A percentile compares a stretch with the other conserved stretches of the same genome.
Conservation (phyloP, 495 filamentous ascomycete species). For the Xylaria castorea region DNA sequence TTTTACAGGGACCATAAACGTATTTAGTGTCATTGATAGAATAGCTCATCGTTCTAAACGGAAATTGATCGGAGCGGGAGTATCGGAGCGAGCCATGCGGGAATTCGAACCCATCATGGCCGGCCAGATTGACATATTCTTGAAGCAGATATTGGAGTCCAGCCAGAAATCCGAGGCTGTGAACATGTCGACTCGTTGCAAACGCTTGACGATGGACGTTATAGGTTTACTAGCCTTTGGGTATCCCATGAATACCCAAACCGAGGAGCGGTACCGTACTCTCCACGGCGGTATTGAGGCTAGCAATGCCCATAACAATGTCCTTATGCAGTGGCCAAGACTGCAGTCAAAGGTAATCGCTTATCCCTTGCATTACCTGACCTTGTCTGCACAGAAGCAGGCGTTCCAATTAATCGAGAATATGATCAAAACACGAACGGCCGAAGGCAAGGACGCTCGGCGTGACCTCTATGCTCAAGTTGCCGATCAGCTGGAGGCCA, state of each 20-base stretch:
- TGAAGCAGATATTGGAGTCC: conserved; percentile 35
- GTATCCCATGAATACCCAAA: conserved; percentile 29
- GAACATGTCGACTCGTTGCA: conserved; percentile 25
- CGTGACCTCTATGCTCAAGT: conserved; percentile 26
- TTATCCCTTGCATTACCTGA: conserved; percentile 9
- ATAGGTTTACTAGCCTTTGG: conserved; percentile 35
- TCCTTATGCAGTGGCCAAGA: conserved; percentile 28
- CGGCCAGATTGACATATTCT: conserved; percentile 34
- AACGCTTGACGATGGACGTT: conserved; percentile 32
- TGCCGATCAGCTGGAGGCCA: conserved; percentile 3
- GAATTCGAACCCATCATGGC: conserved; percentile 36
- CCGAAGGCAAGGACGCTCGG: conserved; percentile 19
- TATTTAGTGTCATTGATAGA: conserved; percentile 28
- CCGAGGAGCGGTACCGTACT: conserved; percentile 20
- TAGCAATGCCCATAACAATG: conserved; percentile 20
- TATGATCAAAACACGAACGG: conserved; percentile 27
- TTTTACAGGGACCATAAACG: conserved; percentile 7
- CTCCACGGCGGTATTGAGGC: conserved; percentile 1
- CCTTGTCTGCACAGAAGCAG: conserved; percentile 13
- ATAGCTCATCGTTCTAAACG: conserved; percentile 27
- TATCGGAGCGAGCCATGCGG: conserved; percentile 30
- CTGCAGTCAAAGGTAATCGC: conserved; percentile 18
- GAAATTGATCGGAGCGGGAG: conserved; percentile 28
- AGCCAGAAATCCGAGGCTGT: conserved; percentile 28
- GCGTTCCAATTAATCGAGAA: conserved; percentile 22